Conservation (phyloP, 2,329 filamentous ascomycete genomes). For the Amesomyces nigricolor region DNA sequence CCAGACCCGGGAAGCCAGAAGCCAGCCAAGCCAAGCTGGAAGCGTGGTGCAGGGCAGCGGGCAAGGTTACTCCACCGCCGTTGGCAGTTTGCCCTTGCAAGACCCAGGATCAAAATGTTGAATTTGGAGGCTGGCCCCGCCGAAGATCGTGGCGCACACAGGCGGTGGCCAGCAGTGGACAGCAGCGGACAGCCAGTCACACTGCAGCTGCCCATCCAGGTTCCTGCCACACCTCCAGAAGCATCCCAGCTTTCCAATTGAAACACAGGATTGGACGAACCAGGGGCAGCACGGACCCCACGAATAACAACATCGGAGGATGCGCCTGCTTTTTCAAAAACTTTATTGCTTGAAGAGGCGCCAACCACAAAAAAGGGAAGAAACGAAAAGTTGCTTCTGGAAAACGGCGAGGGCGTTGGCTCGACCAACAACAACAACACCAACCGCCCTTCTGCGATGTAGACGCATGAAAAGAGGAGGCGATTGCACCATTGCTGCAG, state of each 20-base stretch:
- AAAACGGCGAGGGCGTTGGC: too few species aligned
- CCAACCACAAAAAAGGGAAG: too few species aligned
- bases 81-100: constrained; percentile 15
- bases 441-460: too few species aligned
- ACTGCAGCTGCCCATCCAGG: constrained; percentile 6
- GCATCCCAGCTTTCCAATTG: constrained; percentile 4
- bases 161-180: constrained; percentile 14
- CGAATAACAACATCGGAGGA: neutral
- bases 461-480: neutral
- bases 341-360: too few species aligned
- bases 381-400: too few species aligned
- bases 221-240: neutral
- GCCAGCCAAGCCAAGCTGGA: neutral
- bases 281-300: constrained; percentile 3
- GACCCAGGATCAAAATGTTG: constrained; percentile 21
- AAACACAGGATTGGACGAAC: constrained; percentile 10
- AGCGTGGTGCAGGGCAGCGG: constrained; percentile 2
- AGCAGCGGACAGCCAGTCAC: neutral
- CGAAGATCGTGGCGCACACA: constrained; percentile 14
- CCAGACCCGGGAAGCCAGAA: neutral
- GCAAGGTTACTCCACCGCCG: constrained; percentile 14
- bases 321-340: too few species aligned
- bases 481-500: neutral
- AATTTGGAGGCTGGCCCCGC: constrained; percentile 22
- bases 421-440: too few species aligned